Evolutionary conservation across 225 moss, liverwort and hornwort genomes (phyloP).

Genomic region (Sphagnum tenellum): DNA sequence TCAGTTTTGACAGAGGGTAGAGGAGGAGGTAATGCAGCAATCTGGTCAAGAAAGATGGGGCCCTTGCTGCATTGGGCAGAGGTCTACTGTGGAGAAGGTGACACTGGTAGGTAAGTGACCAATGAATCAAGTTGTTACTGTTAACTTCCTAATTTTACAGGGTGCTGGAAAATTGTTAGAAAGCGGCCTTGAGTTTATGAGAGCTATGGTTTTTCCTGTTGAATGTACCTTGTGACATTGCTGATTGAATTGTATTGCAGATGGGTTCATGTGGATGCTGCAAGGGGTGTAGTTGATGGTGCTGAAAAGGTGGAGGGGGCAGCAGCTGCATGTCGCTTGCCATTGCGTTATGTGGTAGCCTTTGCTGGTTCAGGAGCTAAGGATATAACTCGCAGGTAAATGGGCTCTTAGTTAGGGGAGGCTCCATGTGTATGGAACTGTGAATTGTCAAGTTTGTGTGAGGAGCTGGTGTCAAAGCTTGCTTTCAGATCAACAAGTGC

Average conservation of each 20-base stretch:
- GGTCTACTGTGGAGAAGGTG: slow-evolving; percentile 60
- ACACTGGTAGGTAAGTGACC: slow-evolving; percentile 39
- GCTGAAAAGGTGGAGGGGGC: slow-evolving; percentile 79
- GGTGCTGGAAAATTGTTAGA: too few relatives aligned
- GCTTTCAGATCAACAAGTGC: too few relatives aligned
- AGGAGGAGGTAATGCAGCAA: slow-evolving; percentile 39
- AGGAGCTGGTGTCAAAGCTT: too few relatives aligned
- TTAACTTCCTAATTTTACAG: neutral
- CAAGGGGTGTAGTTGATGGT: slow-evolving; percentile 78
- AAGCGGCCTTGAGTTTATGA: too few relatives aligned
- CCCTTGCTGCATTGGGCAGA: slow-evolving; percentile 91
- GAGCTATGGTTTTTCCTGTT: too few relatives aligned
- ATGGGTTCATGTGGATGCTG: slow-evolving; percentile 91
- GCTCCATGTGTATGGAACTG: too few relatives aligned
- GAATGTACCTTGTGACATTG: too few relatives aligned
- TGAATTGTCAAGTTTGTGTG: too few relatives aligned
- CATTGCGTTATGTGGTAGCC: slow-evolving; percentile 85
- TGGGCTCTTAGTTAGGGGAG: neutral
- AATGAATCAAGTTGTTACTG: neutral
- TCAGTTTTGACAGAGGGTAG: slow-evolving; percentile 19
- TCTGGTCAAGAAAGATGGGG: slow-evolving; percentile 70
- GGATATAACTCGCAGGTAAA: slow-evolving; percentile 89
- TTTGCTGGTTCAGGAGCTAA: slow-evolving; percentile 92
- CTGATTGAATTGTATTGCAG: slow-evolving; percentile 9
- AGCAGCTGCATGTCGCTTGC: slow-evolving; percentile 66